These are phyloP conservation scores for Apiospora malaysiana DNA, from an alignment of 2,329 filamentous ascomycete species.

Conservation along the genomic window DNA sequence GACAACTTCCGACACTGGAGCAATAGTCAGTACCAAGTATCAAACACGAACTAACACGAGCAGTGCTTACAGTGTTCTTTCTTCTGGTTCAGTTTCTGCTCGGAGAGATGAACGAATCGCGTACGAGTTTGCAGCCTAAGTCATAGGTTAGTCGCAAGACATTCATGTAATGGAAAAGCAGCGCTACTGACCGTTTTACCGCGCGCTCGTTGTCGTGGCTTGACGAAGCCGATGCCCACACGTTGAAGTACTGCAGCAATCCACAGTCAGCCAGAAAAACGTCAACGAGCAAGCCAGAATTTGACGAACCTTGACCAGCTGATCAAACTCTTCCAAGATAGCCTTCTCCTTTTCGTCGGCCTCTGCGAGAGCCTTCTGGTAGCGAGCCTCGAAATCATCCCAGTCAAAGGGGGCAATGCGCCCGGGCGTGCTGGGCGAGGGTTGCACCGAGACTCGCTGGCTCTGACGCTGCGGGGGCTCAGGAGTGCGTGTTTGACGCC, in stretches of 20 bases:
- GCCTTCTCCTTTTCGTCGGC: constrained; percentile 68
- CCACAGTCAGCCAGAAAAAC: constrained; percentile 26
- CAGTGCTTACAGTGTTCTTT: constrained; percentile 76
- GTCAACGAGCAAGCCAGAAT: not conserved
- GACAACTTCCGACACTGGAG: constrained; percentile 60
- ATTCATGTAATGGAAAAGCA: not conserved
- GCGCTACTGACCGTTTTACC: constrained; percentile 68
- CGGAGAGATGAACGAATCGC: constrained; percentile 75
- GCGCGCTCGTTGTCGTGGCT: constrained; percentile 78
- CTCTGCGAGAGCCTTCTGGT: constrained; percentile 68
- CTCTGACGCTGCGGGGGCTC: constrained; percentile 46
- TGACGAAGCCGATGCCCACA: constrained; percentile 78
- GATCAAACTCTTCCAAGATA: constrained; percentile 70
- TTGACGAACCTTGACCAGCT: constrained; percentile 65
- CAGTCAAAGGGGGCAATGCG: constrained; percentile 71
- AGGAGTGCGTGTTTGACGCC: constrained; percentile 35
- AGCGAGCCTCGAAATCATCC: constrained; percentile 75
- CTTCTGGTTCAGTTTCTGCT: constrained; percentile 73
- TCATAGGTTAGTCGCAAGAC: constrained; percentile 24
- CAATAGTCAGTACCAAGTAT: constrained; percentile 28
- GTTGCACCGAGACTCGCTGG: constrained; percentile 39
- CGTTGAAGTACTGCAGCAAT: constrained; percentile 70
- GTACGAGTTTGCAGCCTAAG: constrained; percentile 78
- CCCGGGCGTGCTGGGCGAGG: constrained; percentile 56
- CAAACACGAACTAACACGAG: constrained; percentile 28